Conservation (phyloP, 169 alveolate genomes). For the Perkinsus marinus region DNA sequence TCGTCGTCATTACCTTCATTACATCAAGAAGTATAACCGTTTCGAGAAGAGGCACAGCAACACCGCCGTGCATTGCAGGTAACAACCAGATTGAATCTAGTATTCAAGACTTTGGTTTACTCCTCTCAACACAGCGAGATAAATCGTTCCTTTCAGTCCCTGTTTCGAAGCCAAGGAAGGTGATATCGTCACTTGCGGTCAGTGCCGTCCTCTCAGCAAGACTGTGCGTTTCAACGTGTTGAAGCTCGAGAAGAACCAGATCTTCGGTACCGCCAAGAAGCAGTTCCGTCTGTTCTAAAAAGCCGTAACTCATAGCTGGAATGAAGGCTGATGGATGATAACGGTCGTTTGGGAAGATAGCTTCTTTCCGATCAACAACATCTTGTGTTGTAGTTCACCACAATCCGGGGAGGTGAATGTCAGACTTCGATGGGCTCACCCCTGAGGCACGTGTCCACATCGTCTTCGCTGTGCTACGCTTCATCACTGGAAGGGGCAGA, state of each 20-base stretch:
- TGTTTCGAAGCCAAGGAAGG: slow-evolving; percentile 29
- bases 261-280: slow-evolving; percentile 94
- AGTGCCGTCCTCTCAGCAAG: slow-evolving; percentile 92
- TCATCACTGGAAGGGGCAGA: too few species aligned
- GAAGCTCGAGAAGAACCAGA: slow-evolving; percentile 92
- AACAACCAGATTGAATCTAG: background rate
- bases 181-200: slow-evolving; percentile 56
- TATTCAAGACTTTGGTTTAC: background rate
- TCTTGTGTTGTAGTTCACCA: background rate
- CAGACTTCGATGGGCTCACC: too few species aligned
- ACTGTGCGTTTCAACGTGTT: slow-evolving; percentile 96
- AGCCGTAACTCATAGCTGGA: background rate
- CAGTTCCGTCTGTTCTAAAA: slow-evolving; percentile 87
- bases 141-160: background rate
- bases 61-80: slow-evolving; percentile 94
- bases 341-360: background rate
- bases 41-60: slow-evolving; percentile 97
- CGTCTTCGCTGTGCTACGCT: too few species aligned
- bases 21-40: slow-evolving; percentile 90
- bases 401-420: too few species aligned
- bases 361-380: background rate
- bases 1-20: slow-evolving; percentile 95
- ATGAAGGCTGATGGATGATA: background rate
- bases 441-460: too few species aligned
- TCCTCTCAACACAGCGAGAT: too few species aligned